Conservation (phyloP, 768 basidiomycete genomes). For the Pulveroboletus sp. region DNA sequence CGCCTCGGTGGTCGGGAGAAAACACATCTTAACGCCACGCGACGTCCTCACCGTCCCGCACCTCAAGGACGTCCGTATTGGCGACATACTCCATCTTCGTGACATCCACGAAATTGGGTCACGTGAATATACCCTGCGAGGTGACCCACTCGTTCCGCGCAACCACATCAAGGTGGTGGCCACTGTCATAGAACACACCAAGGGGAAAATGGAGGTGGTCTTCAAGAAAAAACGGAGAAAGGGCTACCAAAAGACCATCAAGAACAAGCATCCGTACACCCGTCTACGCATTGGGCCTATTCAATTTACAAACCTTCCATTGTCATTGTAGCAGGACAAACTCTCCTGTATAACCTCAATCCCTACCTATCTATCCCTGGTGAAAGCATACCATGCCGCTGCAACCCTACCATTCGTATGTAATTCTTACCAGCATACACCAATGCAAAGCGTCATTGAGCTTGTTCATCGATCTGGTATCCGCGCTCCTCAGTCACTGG, state of each 20-base stretch:
- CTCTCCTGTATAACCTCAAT: background rate
- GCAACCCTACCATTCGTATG: no score
- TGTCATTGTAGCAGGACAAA: constrained; percentile 23
- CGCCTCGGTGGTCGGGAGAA: constrained; percentile 81
- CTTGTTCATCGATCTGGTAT: no score
- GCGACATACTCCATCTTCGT: constrained; percentile 78
- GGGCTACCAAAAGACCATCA: constrained; percentile 92
- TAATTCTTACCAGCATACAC: no score
- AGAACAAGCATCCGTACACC: constrained; percentile 95
- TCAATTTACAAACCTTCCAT: constrained; percentile 37
- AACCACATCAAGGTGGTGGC: constrained; percentile 72
- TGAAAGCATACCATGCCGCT: no score
- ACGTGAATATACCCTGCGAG: constrained; percentile 88
- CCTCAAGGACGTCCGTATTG: constrained; percentile 81
- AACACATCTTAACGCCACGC: constrained; percentile 85
- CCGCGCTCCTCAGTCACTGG: no score
- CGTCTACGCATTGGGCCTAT: constrained; percentile 89
- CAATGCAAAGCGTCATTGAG: no score
- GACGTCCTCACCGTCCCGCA: constrained; percentile 94
- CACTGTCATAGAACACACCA: constrained; percentile 97
- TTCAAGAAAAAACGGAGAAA: constrained; percentile 99
- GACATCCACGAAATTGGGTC: constrained; percentile 94
- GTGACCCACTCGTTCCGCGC: constrained; percentile 67
- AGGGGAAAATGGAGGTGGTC: constrained; percentile 85
- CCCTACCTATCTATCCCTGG: background rate